Evolutionary conservation across 2,329 filamentous ascomycete genomes (phyloP), one percentile per base, ranked within the genome.

Genomic region (Lojkania enalia): DNA sequence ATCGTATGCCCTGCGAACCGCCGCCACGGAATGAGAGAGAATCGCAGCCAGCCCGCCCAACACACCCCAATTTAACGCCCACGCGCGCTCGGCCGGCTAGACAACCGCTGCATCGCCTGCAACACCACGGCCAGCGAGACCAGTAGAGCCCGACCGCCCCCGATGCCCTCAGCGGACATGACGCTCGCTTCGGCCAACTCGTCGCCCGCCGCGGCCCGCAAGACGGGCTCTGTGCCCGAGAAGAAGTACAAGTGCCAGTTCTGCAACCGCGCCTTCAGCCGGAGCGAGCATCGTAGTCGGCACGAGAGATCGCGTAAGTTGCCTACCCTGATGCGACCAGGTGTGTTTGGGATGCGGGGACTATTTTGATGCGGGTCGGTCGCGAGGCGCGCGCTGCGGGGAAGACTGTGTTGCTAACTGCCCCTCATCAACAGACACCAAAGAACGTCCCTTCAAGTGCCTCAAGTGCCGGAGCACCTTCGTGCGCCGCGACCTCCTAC

Each of bases 161-260:
- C 38, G 42, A 89, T 89, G 85, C 84, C 86, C 69, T 84, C 82
- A 76, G 81, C 85, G 71, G 81, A 63, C 40, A 71, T 86, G 73
- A 83, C 84, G 62, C 78, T 82, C 60, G 76, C 80, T 60, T 75
- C 84, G 61, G 76, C 86, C 66, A 77, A 83, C 66, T 82, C 89
- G 67, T 82, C 85, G 66, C 63, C 69, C 49, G 81, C 87, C 69
- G 81, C 82, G 61, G 80, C 86, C 65, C 84, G 88, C 73, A 95
- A 95, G 75, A 74, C 86, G 57, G 63, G 65, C 51, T 76, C 85
- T 61, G 86, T 84, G 61, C 90, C 91, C 44, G 94, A 97, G 78
- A 92, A 95, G 79, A 96, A 96, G 76, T 99, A 99, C 84, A 96
- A 97, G 74, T 99, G 94, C 77, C 90, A 96, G 79, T 97, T 96